Base-by-base conservation (phyloP, 2,329 filamentous ascomycete species). In the Fusarium fujikuroi region DNA sequence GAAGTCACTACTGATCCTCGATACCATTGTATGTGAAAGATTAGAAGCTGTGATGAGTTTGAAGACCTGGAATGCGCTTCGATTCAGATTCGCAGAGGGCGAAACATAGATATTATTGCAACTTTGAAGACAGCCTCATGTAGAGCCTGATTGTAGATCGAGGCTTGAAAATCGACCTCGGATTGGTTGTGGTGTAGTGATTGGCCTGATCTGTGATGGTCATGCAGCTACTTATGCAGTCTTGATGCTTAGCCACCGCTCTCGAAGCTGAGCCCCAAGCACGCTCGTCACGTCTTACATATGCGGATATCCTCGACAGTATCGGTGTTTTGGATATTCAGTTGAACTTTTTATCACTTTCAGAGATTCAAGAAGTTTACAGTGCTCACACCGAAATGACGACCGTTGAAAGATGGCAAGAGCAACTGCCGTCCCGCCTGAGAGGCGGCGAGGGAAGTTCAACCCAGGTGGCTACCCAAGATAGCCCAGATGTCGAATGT, bases 141-240 rank as follows among this genome's bases (percentile, higher is more conserved):
- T 3, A 30, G n/a, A 30, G 30, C n/a, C 52, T 56, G 10, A 3
- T 32, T 56, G 11, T 2, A 18, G 12, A 3, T 21, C 2, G 1
- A 32, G 52, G 37, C 21, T 56, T 56, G 52, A 56, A 42, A 56
- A 7, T 32, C 7, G 15, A 2, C 15, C 16, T 30, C 18, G n/a
- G 2, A 15, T 15, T 8, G 15, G 3, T 14, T 23, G 11, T 18
- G 16, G 28, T 5, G 37, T 18, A 39, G 21, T 56, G 52, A 56
- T 56, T 56, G 37, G 47, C 8, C 42, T 9, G 30, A 28, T 36
- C 3, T 28, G 30, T 36, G 37, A 44, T 37, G 5, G 7, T 16
- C 39, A 56, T 61, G 59, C 49, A 61, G 59, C 30, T 57, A 21
- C 19, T 23, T 21, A 39, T 28, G 37, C 15, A 39, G 8, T n/a